Evolutionary conservation across 805 yeast species (phyloP).

Genomic region (Barnettozyma sp.): DNA sequence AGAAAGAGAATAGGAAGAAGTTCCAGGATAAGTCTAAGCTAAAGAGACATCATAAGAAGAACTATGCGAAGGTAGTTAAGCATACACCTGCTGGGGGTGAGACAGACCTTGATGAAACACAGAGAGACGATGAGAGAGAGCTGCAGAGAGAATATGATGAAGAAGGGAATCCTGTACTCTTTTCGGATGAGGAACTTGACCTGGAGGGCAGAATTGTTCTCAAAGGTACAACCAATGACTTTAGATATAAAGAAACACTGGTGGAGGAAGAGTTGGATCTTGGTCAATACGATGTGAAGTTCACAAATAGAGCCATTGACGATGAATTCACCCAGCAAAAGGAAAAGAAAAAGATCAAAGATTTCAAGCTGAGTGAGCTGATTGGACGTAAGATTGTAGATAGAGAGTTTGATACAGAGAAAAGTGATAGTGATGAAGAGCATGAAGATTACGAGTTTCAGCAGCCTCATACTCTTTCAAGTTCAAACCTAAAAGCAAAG

Average conservation of each 20-base stretch:
- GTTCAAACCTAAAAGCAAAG: too few relatives aligned
- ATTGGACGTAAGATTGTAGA: conserved; percentile 8
- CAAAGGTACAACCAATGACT: conserved; percentile 16
- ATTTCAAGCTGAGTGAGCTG: conserved; percentile 13
- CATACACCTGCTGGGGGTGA: conserved; percentile 10
- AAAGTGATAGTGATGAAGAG: conserved; percentile 1
- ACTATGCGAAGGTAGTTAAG: conserved; percentile 30
- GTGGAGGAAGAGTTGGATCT: conserved; percentile 12
- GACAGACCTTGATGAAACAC: conserved; percentile 14
- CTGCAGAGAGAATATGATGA: conserved; percentile 14
- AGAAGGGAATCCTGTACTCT: conserved; percentile 14
- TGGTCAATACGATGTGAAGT: conserved; percentile 14
- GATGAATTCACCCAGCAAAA: conserved; percentile 10
- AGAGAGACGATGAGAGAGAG: too few relatives aligned
- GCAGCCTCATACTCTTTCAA: too few relatives aligned
- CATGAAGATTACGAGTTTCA: not conserved
- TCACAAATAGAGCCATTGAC: conserved; percentile 10
- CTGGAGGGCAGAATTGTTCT: conserved; percentile 9
- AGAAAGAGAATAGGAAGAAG: conserved; percentile 35
- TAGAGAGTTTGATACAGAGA: conserved; percentile 5
- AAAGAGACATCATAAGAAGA: conserved; percentile 32
- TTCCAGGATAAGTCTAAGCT: conserved; percentile 35
- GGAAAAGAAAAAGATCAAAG: conserved; percentile 3
- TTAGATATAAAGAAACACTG: conserved; percentile 22
- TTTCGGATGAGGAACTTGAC: conserved; percentile 14